A percentile compares a stretch with the other conserved stretches of the same genome.
These are phyloP conservation scores for Volvox carteri DNA, from an alignment of 163 green algal genomes.

Conservation along the genomic window DNA sequence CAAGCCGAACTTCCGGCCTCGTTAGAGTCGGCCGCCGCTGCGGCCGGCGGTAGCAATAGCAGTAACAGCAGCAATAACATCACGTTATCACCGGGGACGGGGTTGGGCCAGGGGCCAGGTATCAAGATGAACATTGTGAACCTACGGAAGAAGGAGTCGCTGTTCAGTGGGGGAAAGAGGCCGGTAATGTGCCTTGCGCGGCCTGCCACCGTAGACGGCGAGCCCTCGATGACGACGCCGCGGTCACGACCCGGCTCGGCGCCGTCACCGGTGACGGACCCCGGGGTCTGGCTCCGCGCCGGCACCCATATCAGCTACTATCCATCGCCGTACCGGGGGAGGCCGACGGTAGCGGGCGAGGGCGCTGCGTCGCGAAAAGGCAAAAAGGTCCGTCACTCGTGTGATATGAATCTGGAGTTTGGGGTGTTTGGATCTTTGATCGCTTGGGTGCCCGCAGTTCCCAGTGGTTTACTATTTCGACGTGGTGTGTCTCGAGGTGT, in stretches of 20 bases:
- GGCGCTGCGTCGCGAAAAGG: conserved; percentile 20
- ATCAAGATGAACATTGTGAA: conserved; percentile 80
- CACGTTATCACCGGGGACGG: not conserved
- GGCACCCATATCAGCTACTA: conserved; percentile 68
- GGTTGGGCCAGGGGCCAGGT: conserved; percentile 11
- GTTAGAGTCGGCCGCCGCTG: not conserved
- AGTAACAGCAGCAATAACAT: not conserved
- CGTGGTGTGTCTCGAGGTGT: too few relatives aligned
- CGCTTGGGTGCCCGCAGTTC: too few relatives aligned
- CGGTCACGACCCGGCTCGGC: not conserved
- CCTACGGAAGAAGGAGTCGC: conserved; percentile 71
- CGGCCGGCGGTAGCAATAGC: not conserved
- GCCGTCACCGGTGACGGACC: not conserved
- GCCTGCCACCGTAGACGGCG: not conserved
- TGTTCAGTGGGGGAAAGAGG: conserved; percentile 71
- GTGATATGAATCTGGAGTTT: too few relatives aligned
- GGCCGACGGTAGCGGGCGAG: conserved; percentile 33
- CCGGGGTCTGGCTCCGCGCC: conserved; percentile 46
- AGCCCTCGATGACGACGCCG: not conserved
- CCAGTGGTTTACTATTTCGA: too few relatives aligned
- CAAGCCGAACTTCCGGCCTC: not conserved
- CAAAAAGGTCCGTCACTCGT: conserved; percentile 49
- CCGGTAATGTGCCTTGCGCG: conserved; percentile 64
- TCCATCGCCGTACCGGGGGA: conserved; percentile 64
- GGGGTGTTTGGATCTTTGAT: not conserved